Evolutionary conservation across 768 basidiomycete genomes (phyloP).

Genomic region (Tephrocybe sp.): DNA sequence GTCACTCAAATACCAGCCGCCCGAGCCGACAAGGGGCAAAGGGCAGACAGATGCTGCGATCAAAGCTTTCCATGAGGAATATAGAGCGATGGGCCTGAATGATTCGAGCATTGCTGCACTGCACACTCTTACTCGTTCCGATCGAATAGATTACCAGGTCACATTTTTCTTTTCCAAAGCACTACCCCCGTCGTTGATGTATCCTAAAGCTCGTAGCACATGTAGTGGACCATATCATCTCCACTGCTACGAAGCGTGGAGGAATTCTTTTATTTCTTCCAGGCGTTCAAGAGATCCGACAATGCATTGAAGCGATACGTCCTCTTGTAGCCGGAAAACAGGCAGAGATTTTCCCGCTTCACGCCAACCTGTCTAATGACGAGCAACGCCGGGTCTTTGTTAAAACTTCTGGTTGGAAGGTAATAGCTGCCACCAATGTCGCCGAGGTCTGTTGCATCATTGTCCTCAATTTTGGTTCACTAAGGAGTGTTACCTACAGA

Average conservation of each 20-base stretch:
- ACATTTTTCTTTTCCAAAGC: constrained; percentile 1
- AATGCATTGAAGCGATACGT: constrained; percentile 64
- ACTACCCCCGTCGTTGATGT: constrained; percentile 2
- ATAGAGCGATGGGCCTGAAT: constrained; percentile 52
- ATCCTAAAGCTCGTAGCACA: constrained; percentile 57
- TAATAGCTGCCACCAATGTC: constrained; percentile 89
- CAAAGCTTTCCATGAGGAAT: constrained; percentile 43
- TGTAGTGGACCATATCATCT: constrained; percentile 61
- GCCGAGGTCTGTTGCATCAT: constrained; percentile 58
- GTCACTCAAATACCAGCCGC: constrained; percentile 51
- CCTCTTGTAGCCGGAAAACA: constrained; percentile 28
- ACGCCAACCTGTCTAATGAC: constrained; percentile 82
- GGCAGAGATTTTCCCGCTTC: constrained; percentile 70
- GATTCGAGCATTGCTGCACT: constrained; percentile 50
- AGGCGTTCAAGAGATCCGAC: constrained; percentile 86
- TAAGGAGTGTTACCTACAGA: constrained; percentile 37
- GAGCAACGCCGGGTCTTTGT: constrained; percentile 82
- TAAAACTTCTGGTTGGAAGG: constrained; percentile 65
- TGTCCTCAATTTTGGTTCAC: not conserved
- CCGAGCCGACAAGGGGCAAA: constrained; percentile 25
- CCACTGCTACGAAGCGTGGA: constrained; percentile 43
- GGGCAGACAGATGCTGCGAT: constrained; percentile 45
- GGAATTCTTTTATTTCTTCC: constrained; percentile 87
- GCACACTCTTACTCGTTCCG: constrained; percentile 55
- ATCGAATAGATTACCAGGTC: constrained; percentile 75